Conservation (phyloP, 768 basidiomycete genomes). For the Trametes punicea region DNA sequence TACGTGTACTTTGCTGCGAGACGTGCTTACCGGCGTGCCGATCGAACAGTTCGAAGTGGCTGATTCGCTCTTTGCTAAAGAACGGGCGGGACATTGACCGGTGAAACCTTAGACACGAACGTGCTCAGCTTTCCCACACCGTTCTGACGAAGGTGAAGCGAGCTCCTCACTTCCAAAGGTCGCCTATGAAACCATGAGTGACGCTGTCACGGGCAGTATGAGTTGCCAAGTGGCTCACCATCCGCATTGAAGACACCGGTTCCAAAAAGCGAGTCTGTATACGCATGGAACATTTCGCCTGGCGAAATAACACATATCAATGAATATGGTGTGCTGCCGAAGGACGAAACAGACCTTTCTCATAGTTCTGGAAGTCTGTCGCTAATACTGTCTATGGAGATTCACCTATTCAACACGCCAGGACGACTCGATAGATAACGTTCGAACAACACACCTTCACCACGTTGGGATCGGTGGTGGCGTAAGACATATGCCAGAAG, state of each 20-base stretch:
- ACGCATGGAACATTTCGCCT: conserved; percentile 17
- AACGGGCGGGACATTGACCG: conserved; percentile 64
- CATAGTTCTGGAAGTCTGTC: conserved; percentile 42
- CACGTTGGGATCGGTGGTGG: conserved; percentile 24
- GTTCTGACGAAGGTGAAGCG: not conserved
- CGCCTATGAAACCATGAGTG: conserved; percentile 36
- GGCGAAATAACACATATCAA: too few relatives aligned
- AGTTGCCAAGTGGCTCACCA: conserved; percentile 34
- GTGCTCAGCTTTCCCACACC: not conserved
- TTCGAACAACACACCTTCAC: conserved; percentile 40
- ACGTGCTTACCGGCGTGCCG: conserved; percentile 42
- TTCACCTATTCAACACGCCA: not conserved
- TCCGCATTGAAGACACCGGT: conserved; percentile 70
- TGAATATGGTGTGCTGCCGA: not conserved
- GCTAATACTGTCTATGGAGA: conserved; percentile 36
- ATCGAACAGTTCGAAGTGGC: conserved; percentile 60
- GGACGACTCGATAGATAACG: too few relatives aligned
- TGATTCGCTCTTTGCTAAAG: conserved; percentile 57
- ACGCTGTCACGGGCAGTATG: not conserved
- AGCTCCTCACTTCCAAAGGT: conserved; percentile 46
- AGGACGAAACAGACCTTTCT: conserved; percentile 36
- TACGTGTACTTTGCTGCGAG: too few relatives aligned
- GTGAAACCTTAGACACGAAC: conserved; percentile 43
- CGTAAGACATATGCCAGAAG: conserved; percentile 21
- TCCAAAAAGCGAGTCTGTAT: conserved; percentile 48